Evolutionary conservation across 2,329 filamentous ascomycete species (phyloP).

Genomic region (Trichothecium sympodiale): DNA sequence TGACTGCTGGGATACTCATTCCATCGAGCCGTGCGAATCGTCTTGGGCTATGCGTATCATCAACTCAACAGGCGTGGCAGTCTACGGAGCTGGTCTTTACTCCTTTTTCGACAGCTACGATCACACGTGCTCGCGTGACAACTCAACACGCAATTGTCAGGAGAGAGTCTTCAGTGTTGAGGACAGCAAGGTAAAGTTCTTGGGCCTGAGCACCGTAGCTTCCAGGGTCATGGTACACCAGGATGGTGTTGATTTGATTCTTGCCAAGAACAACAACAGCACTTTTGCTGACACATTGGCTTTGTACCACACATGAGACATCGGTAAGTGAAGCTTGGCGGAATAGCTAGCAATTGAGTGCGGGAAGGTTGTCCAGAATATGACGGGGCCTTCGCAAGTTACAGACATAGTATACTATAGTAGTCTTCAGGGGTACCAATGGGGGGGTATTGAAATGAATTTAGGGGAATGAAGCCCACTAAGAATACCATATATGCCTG

Average conservation of each 20-base stretch:
- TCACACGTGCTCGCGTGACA: conserved; percentile 31
- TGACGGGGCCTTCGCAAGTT: too few species aligned
- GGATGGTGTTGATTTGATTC: conserved; percentile 11
- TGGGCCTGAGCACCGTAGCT: conserved; percentile 17
- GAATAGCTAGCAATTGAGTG: too few species aligned
- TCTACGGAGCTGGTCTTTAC: conserved; percentile 57
- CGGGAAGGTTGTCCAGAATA: too few species aligned
- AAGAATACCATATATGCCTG: conserved; percentile 42
- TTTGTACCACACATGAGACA: conserved; percentile 10
- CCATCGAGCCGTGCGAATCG: conserved; percentile 31
- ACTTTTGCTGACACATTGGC: conserved; percentile 18
- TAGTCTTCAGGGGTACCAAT: neutral
- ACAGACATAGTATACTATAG: too few species aligned
- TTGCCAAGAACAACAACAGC: conserved; percentile 14
- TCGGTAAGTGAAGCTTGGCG: too few species aligned
- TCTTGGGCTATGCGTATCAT: conserved; percentile 57
- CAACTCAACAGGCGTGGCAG: conserved; percentile 39
- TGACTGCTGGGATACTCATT: conserved; percentile 23
- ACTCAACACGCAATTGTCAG: conserved; percentile 33
- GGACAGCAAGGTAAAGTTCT: conserved; percentile 11
- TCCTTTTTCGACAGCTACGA: conserved; percentile 58
- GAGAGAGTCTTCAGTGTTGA: conserved; percentile 25
- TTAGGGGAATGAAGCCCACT: neutral
- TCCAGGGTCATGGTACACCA: conserved; percentile 15
- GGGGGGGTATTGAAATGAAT: conserved; percentile 11